Evolutionary conservation across 108 stramenopile genomes (phyloP), one percentile per base, ranked within the genome.

Genomic region (Cylindrotheca fusiformis): DNA sequence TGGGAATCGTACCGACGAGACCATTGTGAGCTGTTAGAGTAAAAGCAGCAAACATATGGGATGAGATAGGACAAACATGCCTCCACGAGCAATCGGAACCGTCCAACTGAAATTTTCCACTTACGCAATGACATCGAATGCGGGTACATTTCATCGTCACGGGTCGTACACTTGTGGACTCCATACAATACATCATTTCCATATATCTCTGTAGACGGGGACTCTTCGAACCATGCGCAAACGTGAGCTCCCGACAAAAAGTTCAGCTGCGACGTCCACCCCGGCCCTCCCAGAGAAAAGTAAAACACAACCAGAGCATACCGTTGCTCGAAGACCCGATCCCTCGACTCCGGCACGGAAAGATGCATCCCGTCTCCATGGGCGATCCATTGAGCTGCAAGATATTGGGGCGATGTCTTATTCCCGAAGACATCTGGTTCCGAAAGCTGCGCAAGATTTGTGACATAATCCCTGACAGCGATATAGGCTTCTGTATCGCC

Each of bases 251-350:
- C 68, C 0, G 75, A 77, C 10, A 85, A 49, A 73, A 81, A 85
- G 31, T 74, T 64, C 27, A 52, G 48, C 41, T 76, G 70, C 29
- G 60, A 45, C 0, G 36, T 63, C 84, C 84, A 85, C 10, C 36
- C 18, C 6, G 68, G 47, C 20, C 84, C 84, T 18, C 54, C 41
- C 3, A 71, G 78, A 10, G 76, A 32, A 63, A 67, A 86, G 52
- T 78, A 86, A 25, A 82, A 63, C 5, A 69, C 66, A 0, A 74
- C 72, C 14, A 82, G 49, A 24, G 63, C 75, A 65, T 74, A 83
- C 46, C 82, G 55, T 32, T 64, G 55, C 25, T 50, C 56, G 48
- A 73, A 52, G 41, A 21, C 19, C n/a, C 23, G 31, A 8, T 4
- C 41, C 2, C 3, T 44, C 0, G 45, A 0, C 12, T 53, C 25